Evolutionary conservation across 2,329 filamentous ascomycete genomes (phyloP).

Genomic region (Dactylellina sp.): DNA sequence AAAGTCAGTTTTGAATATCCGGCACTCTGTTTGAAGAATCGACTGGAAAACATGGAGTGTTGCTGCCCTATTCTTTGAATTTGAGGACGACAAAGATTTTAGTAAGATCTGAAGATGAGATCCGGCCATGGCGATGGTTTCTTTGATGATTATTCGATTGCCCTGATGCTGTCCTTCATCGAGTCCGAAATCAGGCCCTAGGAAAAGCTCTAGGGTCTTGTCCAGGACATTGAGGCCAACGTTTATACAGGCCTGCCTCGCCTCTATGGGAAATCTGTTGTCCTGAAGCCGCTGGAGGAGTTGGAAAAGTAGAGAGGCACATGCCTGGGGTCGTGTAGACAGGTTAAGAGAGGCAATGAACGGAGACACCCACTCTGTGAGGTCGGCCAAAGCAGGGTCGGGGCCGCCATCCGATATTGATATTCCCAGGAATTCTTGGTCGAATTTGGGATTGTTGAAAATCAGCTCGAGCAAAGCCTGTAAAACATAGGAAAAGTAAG

Average conservation of each 20-base stretch:
- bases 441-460: slow-evolving; percentile 59
- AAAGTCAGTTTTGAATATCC: slow-evolving; percentile 58
- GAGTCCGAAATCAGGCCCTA: slow-evolving; percentile 64
- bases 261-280: slow-evolving; percentile 63
- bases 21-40: slow-evolving; percentile 58
- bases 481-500: slow-evolving; percentile 40
- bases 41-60: slow-evolving; percentile 57
- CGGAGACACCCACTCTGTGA: slow-evolving; percentile 60
- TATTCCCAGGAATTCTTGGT: slow-evolving; percentile 54
- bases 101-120: slow-evolving; percentile 63
- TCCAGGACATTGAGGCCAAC: slow-evolving; percentile 66
- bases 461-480: slow-evolving; percentile 59
- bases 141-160: slow-evolving; percentile 66
- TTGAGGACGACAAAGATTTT: slow-evolving; percentile 53
- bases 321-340: slow-evolving; percentile 46
- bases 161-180: slow-evolving; percentile 66
- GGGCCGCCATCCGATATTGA: slow-evolving; percentile 54
- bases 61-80: slow-evolving; percentile 44
- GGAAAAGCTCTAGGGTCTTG: slow-evolving; percentile 63
- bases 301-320: slow-evolving; percentile 58
- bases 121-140: slow-evolving; percentile 66
- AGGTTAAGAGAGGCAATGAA: slow-evolving; percentile 59
- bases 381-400: slow-evolving; percentile 56
- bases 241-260: slow-evolving; percentile 66
- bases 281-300: slow-evolving; percentile 63